phyloP scores from a whole-genome alignment of 2,329 filamentous ascomycete species.

The Botrytis fragariae region DNA sequence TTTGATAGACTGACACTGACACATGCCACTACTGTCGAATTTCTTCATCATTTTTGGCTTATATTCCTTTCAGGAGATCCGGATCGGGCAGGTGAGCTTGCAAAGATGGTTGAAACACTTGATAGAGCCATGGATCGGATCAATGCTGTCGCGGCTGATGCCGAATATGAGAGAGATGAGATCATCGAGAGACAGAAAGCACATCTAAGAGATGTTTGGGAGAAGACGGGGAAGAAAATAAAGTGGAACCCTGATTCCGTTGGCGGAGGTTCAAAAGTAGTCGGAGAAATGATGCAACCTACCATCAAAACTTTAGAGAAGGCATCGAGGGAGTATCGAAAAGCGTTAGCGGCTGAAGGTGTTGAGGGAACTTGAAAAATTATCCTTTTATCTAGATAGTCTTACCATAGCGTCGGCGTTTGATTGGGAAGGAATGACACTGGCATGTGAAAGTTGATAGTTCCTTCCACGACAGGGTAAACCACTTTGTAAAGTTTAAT shows the following conservation, averaged over 20 bases:
- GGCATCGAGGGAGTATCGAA: slow-evolving; percentile 69
- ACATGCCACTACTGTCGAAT: slow-evolving; percentile 91
- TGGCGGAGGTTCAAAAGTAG: slow-evolving; percentile 71
- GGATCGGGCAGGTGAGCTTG: slow-evolving; percentile 75
- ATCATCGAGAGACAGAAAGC: slow-evolving; percentile 64
- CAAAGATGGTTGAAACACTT: slow-evolving; percentile 78
- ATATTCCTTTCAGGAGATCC: slow-evolving; percentile 87
- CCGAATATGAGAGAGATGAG: slow-evolving; percentile 70
- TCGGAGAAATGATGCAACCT: slow-evolving; percentile 73
- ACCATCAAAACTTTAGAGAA: slow-evolving; percentile 67
- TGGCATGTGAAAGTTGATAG: slow-evolving; percentile 12
- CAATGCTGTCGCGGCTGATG: slow-evolving; percentile 73
- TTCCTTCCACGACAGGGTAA: background rate
- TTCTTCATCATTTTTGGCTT: slow-evolving; percentile 95
- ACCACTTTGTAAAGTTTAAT: background rate
- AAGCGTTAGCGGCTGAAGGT: slow-evolving; percentile 63
- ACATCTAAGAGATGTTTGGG: slow-evolving; percentile 67
- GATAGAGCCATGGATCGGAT: slow-evolving; percentile 75
- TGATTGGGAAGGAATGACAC: slow-evolving; percentile 24
- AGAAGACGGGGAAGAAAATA: slow-evolving; percentile 71
- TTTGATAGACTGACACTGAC: slow-evolving; percentile 69
- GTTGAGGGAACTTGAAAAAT: slow-evolving; percentile 29
- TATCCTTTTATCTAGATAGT: background rate
- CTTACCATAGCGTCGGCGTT: slow-evolving; percentile 35
- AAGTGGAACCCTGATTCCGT: slow-evolving; percentile 66